Conservation (phyloP, 495 filamentous ascomycete genomes). For the Apodospora peruviana region DNA sequence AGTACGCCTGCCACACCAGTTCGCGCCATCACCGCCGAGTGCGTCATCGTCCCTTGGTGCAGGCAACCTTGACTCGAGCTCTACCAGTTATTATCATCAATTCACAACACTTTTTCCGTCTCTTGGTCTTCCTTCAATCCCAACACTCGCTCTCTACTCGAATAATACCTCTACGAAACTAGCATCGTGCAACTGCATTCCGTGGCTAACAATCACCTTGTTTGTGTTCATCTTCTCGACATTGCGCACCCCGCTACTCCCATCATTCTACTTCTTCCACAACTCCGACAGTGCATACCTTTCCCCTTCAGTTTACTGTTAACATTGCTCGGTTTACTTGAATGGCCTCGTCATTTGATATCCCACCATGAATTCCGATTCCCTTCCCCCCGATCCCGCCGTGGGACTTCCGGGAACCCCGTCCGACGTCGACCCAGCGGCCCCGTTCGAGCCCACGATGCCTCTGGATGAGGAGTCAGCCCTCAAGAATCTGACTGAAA, state of each 20-base stretch:
- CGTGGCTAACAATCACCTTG: too few species aligned
- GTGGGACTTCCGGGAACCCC: neutral
- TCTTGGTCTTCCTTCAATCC: too few species aligned
- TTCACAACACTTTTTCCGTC: too few species aligned
- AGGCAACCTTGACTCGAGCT: neutral
- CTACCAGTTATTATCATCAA: neutral
- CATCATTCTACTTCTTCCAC: too few species aligned
- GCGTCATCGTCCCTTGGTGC: neutral
- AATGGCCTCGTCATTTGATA: slow-evolving; percentile 1
- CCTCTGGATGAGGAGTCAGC: slow-evolving; percentile 51
- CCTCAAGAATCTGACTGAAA: slow-evolving; percentile 62
- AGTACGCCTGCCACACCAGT: neutral
- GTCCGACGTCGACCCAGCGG: neutral
- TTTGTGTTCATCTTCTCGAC: too few species aligned
- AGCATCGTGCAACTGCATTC: too few species aligned
- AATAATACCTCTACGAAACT: too few species aligned
- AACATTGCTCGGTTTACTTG: neutral
- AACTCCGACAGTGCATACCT: too few species aligned
- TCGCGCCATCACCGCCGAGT: neutral
- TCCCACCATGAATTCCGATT: slow-evolving; percentile 1
- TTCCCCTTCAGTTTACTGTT: too few species aligned
- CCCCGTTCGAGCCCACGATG: neutral
- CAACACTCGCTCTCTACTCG: too few species aligned
- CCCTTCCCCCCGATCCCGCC: neutral
- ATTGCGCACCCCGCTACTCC: too few species aligned